phyloP scores from a whole-genome alignment of 2,329 filamentous ascomycete genomes.

The Pseudogymnoascus sp. region DNA sequence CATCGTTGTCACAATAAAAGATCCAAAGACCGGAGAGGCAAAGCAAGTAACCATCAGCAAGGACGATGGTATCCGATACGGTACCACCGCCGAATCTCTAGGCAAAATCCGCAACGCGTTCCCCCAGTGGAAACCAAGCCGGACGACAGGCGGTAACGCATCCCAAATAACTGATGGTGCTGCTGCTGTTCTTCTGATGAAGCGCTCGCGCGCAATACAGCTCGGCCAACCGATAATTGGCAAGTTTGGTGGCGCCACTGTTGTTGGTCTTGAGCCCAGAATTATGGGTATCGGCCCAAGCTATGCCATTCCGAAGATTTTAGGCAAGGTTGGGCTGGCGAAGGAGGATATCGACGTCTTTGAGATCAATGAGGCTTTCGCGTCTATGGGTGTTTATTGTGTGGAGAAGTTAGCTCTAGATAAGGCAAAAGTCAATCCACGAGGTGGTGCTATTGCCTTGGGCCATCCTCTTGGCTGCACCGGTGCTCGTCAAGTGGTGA shows the following conservation, averaged over 20 bases:
- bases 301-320: constrained; percentile 85
- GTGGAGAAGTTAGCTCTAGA: constrained; percentile 77
- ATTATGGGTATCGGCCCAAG: constrained; percentile 93
- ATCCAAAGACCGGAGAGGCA: constrained; percentile 77
- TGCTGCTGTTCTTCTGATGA: constrained; percentile 93
- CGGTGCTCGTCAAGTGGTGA: constrained; percentile 84
- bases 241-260: constrained; percentile 76
- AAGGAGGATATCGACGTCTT: constrained; percentile 89
- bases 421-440: constrained; percentile 84
- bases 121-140: constrained; percentile 78
- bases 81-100: constrained; percentile 80
- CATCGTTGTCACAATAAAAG: constrained; percentile 72
- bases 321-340: constrained; percentile 72
- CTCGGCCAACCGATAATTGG: constrained; percentile 82
- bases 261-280: constrained; percentile 81
- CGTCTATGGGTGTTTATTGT: constrained; percentile 90
- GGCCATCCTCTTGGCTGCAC: constrained; percentile 92
- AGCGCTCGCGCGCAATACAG: constrained; percentile 76
- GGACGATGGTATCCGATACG: constrained; percentile 78
- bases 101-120: constrained; percentile 85
- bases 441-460: constrained; percentile 91
- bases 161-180: constrained; percentile 92
- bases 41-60: constrained; percentile 69
- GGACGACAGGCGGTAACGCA: constrained; percentile 91
- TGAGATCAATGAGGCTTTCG: constrained; percentile 98